These are phyloP conservation scores for Lipomyces starkeyi DNA, from an alignment of 805 yeast genomes.

Conservation along the genomic window DNA sequence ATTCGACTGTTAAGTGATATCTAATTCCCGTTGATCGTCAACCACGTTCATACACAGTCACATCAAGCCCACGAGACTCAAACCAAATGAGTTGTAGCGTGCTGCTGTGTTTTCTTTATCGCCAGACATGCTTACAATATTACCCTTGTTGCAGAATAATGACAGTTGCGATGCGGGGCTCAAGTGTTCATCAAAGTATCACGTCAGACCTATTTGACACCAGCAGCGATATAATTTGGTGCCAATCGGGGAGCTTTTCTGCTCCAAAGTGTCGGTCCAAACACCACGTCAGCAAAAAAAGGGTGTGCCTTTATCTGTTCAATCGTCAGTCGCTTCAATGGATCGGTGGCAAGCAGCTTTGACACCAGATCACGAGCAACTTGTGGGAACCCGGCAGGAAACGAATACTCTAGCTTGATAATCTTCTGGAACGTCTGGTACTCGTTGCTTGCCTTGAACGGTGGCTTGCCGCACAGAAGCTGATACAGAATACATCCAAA, in stretches of 20 bases:
- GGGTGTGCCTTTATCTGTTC: constrained; percentile 65
- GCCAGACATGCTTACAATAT: not conserved
- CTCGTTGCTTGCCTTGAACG: constrained; percentile 86
- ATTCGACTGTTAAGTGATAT: not conserved
- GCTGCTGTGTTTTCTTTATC: not conserved
- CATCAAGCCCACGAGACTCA: not conserved
- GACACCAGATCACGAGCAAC: constrained; percentile 69
- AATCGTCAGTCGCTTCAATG: constrained; percentile 66
- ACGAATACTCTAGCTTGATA: constrained; percentile 73
- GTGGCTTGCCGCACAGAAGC: constrained; percentile 81
- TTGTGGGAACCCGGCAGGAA: constrained; percentile 70
- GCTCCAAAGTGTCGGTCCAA: constrained; percentile 77
- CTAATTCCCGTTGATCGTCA: not conserved
- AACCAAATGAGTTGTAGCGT: not conserved
- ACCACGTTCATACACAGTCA: not conserved
- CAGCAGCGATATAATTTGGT: constrained; percentile 2
- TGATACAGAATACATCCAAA: constrained; percentile 88
- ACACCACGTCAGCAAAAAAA: constrained; percentile 73
- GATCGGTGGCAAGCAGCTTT: constrained; percentile 71
- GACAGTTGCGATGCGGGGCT: not conserved
- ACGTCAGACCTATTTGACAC: not conserved
- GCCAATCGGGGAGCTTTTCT: constrained; percentile 64
- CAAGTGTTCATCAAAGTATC: not conserved
- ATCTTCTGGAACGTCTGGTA: constrained; percentile 88
- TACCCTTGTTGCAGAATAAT: not conserved